phyloP scores from a whole-genome alignment of 2,329 filamentous ascomycete genomes.

The Penicillium freii region DNA sequence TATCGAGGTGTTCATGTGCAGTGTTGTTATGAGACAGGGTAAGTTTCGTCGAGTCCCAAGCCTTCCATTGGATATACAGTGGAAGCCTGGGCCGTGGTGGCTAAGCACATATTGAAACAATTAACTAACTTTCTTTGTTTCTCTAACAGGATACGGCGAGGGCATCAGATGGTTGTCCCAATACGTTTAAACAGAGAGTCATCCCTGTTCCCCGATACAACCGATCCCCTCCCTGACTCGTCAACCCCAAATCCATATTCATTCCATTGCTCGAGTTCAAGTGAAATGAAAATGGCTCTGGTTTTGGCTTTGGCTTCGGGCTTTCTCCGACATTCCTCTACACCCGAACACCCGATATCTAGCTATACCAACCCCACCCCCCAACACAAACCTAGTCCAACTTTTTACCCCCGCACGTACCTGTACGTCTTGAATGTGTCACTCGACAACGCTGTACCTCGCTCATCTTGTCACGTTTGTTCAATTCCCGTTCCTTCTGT shows the following conservation, averaged over 20 bases:
- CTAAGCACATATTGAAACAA: not conserved
- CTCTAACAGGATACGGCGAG: constrained; percentile 69
- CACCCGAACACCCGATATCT: not conserved
- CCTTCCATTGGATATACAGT: not conserved
- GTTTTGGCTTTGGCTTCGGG: not conserved
- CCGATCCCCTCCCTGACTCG: not conserved
- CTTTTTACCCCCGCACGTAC: not conserved
- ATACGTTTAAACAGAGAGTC: constrained; percentile 65
- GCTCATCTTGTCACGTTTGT: constrained; percentile 1
- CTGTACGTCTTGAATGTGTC: constrained; percentile 6
- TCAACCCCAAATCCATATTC: not conserved
- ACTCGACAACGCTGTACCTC: constrained; percentile 3
- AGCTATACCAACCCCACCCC: not conserved
- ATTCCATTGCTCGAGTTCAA: not conserved
- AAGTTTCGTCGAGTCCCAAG: constrained; percentile 30
- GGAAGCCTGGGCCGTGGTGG: not conserved
- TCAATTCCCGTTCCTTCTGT: constrained; percentile 1
- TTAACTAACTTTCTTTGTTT: not conserved
- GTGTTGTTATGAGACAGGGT: constrained; percentile 96
- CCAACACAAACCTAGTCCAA: not conserved
- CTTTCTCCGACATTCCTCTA: not conserved
- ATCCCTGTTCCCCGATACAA: not conserved
- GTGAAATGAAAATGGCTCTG: not conserved
- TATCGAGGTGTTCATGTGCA: constrained; percentile 99
- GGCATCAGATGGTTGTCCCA: constrained; percentile 89